Percentiles rank a stretch among this genome's conserved stretches.
phyloP scores from a whole-genome alignment of 2,329 filamentous ascomycete genomes.

The Claviceps quebecensis region DNA sequence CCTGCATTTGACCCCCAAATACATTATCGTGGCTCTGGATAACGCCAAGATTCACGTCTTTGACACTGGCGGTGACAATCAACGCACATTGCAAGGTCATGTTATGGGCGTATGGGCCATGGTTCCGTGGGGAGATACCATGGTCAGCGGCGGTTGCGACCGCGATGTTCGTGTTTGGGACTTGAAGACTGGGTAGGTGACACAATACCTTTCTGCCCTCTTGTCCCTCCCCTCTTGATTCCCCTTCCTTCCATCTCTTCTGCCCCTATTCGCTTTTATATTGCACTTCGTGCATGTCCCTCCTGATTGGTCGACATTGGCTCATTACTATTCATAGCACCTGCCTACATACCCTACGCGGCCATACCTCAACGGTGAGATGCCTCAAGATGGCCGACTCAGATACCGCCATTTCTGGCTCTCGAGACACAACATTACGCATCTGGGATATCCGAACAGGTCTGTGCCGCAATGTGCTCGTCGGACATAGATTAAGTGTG shows the following conservation, averaged over 20 bases:
- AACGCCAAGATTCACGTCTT: conserved; percentile 99
- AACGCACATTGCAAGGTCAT: conserved; percentile 84
- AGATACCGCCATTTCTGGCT: conserved; percentile 90
- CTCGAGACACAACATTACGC: conserved; percentile 81
- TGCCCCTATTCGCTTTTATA: background rate
- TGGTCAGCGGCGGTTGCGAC: conserved; percentile 94
- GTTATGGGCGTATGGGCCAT: conserved; percentile 99
- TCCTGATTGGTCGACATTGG: background rate
- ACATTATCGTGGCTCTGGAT: conserved; percentile 93
- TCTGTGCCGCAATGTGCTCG: conserved; percentile 77
- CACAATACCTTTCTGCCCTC: background rate
- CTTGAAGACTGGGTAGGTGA: conserved; percentile 69
- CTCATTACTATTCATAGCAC: conserved; percentile 32
- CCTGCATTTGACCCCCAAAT: conserved; percentile 82
- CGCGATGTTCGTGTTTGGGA: conserved; percentile 96
- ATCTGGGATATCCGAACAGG: conserved; percentile 91
- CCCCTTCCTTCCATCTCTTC: too few relatives aligned
- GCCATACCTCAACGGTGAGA: conserved; percentile 90
- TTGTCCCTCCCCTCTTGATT: background rate
- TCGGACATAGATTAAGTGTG: conserved; percentile 91
- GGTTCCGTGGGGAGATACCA: conserved; percentile 91
- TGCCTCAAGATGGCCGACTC: conserved; percentile 96
- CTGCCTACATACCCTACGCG: conserved; percentile 70
- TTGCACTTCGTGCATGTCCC: background rate
- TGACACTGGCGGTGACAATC: conserved; percentile 74